Evolutionary conservation across 2,329 filamentous ascomycete genomes (phyloP), one percentile per base, ranked within the genome.

Genomic region (Anthostomella pinea): DNA sequence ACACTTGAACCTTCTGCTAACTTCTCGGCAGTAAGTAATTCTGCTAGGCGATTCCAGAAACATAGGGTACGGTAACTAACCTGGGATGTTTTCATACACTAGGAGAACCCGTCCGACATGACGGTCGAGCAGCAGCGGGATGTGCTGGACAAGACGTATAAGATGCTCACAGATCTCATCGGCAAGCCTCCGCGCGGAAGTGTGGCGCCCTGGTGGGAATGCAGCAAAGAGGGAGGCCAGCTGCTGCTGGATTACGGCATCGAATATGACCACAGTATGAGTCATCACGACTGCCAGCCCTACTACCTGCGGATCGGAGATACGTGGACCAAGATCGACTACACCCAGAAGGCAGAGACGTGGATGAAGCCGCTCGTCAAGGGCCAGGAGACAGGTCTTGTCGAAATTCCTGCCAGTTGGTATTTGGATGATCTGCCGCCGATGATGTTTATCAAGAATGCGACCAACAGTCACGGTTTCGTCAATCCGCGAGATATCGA

Each of bases 191-290:
- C 85, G 0, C 68, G 82, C 1, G 85, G 85, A 1, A 81, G 74
- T 24, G 84, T 88, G 0, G 84, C 83, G 1, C 85, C 85, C 0
- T 89, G 55, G 55, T 89, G 83, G 84, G 84, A 88, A 54, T 80
- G 77, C 0, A 81, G 75, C 41, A 72, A 77, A 45, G 83, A 87
- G 54, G 82, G 81, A 4, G 76, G 77, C 0, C 75, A 85, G 45
- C 60, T 85, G 11, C 64, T 85, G 49, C 67, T 84, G 11, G 71
- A 69, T 45, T 85, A 85, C 52, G 81, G 81, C 10, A 77, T 85
- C 43, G 79, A 83, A 48, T 85, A 85, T 51, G 81, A 85, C 49
- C 81, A 85, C 54, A 75, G 68, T 40, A 82, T 85, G 74, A 72
- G 66, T 32, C 79, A 83, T 53, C 68, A 84, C 33, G 82, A 85